Base-by-base conservation (phyloP, 768 basidiomycete species). In the Cyclocybe aegerita region DNA sequence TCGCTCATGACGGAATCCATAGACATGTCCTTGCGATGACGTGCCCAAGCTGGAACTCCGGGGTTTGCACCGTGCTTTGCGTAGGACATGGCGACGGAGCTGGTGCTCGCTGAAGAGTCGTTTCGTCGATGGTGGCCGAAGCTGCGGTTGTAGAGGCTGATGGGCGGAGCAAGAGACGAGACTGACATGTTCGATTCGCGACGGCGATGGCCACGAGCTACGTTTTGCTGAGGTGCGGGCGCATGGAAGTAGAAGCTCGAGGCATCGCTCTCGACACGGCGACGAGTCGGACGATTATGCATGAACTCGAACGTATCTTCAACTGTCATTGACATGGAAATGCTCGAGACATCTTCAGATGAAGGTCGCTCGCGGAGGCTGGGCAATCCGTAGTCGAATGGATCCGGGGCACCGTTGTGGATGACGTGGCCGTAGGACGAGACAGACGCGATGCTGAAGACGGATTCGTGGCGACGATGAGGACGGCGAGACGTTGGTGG, bases 231-330 rank as follows among this genome's bases (percentile, higher is more conserved):
- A 57, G 1, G 58, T 43, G 7, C 50, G 2, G 76, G 71, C 0
- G 80, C 69, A 30, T 70, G 75, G 78, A 86, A 87, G 58, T 87
- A 90, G 70, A 89, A 90, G 62, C 85, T 89, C 0, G 88, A 89
- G 0, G 83, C 78, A 57, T 91, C 88, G 48, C 86, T 90, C 29
- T 86, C 88, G 9, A 88, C 81, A 8, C 88, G 79, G 31, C 79
- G 76, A 17, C 65, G 38, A 16, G 46, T n/a, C 30, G 39, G 36
- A 23, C 64, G 60, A 30, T 69, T 69, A 10, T 59, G 61, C 4
- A 78, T 55, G 73, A 86, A 90, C 0, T 81, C 81, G 64, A 91
- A 90, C 0, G 88, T 90, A 50, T 90, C 88, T 35, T 90, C 88
- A 6, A 88, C 73, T 1, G 75, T 75, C 70, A 80, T 76, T 0